Evolutionary conservation across 176 grass and related monocot species (phyloP).

Genomic region (Thinopyrum elongatum): DNA sequence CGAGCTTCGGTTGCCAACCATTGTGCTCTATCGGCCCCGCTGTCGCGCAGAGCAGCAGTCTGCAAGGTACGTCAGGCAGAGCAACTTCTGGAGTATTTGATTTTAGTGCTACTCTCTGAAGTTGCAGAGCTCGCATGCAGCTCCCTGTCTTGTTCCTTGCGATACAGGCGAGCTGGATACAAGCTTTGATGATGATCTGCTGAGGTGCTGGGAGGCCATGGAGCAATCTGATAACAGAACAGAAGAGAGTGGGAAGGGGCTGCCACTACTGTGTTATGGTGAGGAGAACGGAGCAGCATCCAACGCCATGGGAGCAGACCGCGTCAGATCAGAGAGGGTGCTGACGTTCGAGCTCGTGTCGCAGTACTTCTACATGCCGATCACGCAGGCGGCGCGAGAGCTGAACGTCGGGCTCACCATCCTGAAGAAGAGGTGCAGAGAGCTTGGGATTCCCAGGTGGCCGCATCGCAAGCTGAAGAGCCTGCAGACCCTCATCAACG

Average conservation of each 20-base stretch:
- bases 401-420: slow-evolving; percentile 62
- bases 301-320: background rate
- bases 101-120: background rate
- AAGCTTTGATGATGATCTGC: slow-evolving; percentile 34
- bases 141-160: background rate
- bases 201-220: slow-evolving; percentile 50
- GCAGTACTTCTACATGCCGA: slow-evolving; percentile 69
- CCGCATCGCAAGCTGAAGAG: slow-evolving; percentile 82
- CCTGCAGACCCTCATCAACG: slow-evolving; percentile 53
- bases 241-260: background rate
- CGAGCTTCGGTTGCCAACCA: slow-evolving; percentile 10
- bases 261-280: slow-evolving; percentile 1
- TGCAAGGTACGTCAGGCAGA: background rate
- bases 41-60: background rate
- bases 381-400: slow-evolving; percentile 51
- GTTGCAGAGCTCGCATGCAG: background rate
- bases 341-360: slow-evolving; percentile 58
- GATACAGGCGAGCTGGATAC: slow-evolving; percentile 28
- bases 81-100: background rate
- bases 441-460: slow-evolving; percentile 69
- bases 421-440: slow-evolving; percentile 69
- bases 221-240: background rate
- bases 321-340: background rate
- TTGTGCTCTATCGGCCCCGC: background rate
- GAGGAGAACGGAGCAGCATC: slow-evolving; percentile 4